Evolutionary conservation across 2,329 filamentous ascomycete genomes (phyloP).

Genomic region (Ceratocystis diversiconidia): DNA sequence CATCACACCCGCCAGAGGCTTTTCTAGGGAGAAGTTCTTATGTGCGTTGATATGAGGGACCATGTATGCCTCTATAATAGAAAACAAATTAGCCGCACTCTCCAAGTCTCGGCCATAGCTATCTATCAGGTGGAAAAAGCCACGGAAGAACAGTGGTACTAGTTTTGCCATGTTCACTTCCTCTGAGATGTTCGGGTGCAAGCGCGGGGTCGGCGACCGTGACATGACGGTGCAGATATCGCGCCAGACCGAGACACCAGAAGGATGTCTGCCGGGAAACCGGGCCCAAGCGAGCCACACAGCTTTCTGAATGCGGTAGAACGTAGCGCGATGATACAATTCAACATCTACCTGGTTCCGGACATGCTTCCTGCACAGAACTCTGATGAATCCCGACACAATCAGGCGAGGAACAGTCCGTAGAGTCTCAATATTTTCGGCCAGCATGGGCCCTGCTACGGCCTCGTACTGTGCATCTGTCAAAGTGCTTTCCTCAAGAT

Average conservation of each 20-base stretch:
- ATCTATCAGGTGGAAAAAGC: conserved; percentile 12
- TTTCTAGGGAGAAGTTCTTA: not conserved
- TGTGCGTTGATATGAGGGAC: conserved; percentile 8
- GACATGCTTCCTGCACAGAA: conserved; percentile 17
- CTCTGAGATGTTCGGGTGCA: conserved; percentile 15
- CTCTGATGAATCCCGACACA: conserved; percentile 16
- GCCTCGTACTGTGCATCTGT: conserved; percentile 7
- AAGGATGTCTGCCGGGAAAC: conserved; percentile 6
- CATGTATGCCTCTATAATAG: conserved; percentile 15
- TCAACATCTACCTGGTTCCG: conserved; percentile 8
- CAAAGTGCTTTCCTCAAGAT: conserved; percentile 7
- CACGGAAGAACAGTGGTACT: conserved; percentile 9
- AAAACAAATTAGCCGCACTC: not conserved
- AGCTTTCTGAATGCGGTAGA: conserved; percentile 17
- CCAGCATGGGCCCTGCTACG: conserved; percentile 18
- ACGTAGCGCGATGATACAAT: conserved; percentile 12
- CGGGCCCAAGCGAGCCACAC: conserved; percentile 13
- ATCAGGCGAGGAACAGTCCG: conserved; percentile 15
- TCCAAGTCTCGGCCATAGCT: conserved; percentile 14
- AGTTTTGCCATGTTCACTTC: conserved; percentile 7
- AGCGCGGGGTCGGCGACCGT: conserved; percentile 11
- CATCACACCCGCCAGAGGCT: conserved; percentile 2
- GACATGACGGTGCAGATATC: conserved; percentile 5
- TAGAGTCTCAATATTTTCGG: conserved; percentile 5
- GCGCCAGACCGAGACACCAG: conserved; percentile 9